Conservation (phyloP, 192 early-diverging fungal species). For the Dimargaris cristalligena region DNA sequence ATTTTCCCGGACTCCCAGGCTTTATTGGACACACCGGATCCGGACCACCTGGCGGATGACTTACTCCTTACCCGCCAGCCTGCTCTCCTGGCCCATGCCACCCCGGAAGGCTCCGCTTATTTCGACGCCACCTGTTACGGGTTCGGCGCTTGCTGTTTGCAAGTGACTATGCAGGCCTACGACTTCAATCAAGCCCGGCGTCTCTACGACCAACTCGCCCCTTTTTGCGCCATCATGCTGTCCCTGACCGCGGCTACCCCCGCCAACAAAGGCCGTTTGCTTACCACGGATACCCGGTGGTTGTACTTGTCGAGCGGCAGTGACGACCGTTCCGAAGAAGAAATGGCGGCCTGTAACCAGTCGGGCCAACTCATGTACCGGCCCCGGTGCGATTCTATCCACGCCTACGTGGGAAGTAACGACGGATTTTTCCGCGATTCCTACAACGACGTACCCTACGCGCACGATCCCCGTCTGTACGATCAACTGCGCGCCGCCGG, state of each 20-base stretch:
- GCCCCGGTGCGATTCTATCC: slow-evolving; percentile 77
- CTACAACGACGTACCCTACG: slow-evolving; percentile 64
- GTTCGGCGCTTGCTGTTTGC: slow-evolving; percentile 75
- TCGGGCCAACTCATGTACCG: slow-evolving; percentile 21
- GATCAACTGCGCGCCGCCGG: slow-evolving; percentile 32
- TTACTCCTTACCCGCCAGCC: not conserved
- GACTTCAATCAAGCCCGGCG: slow-evolving; percentile 62
- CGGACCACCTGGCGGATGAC: slow-evolving; percentile 5
- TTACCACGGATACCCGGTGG: slow-evolving; percentile 78
- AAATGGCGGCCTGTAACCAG: slow-evolving; percentile 15
- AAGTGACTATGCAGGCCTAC: slow-evolving; percentile 77
- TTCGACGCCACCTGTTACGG: slow-evolving; percentile 82
- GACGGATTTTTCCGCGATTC: slow-evolving; percentile 13
- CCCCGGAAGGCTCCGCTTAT: slow-evolving; percentile 57
- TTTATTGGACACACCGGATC: slow-evolving; percentile 26
- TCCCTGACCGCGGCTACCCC: slow-evolving; percentile 66
- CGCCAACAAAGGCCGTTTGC: slow-evolving; percentile 61
- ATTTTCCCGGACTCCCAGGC: slow-evolving; percentile 36
- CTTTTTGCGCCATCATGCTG: slow-evolving; percentile 40
- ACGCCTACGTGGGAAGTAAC: slow-evolving; percentile 46
- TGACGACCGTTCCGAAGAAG: slow-evolving; percentile 65
- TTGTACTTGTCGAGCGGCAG: slow-evolving; percentile 64
- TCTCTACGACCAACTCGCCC: slow-evolving; percentile 71
- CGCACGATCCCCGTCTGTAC: slow-evolving; percentile 52
- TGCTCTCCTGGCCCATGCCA: not conserved